Evolutionary conservation across 306 rosid genomes (phyloP), one percentile per base, ranked within the genome.

Genomic region (Citrullus mucosospermus): DNA sequence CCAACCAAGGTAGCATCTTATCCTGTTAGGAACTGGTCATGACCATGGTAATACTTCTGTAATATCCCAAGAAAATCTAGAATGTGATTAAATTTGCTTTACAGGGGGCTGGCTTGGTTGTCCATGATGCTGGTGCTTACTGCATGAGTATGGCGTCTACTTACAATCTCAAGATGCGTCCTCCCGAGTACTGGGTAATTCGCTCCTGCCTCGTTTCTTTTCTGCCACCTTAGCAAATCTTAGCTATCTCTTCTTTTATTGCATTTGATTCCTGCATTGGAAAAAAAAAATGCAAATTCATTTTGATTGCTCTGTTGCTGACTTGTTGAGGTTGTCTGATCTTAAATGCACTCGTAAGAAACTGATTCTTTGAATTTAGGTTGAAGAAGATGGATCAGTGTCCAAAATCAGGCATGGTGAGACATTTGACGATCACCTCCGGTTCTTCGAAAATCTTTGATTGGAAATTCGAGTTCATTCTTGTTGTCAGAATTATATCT

Each of bases 101-200:
- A 79, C 91, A 95, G 99, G 99, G 96, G 79, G 79, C 90, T 78
- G 99, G 99, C 77, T 86, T 95, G 72, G 97, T 91, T 76, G 97
- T 95, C 86, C 99, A 95, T 57, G 99, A 95, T 82, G 97, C 97
- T 4, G 98, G 98, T 57, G 98, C 98, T 67, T 95, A 95, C 82
- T 95, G 97, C 85, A 92, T 92, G 98, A 95, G 97, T 88, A 95
- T 95, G 99, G 97, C 97, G 61, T 95, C 99, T 13, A 92, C 98
- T 41, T 95, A 92, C 87, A 92, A 95, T 87, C 93, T 95, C 66
- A 92, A 92, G 87, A 95, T 95, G 99, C 91, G 96, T 12, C 99
- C 97, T 81, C 96, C 97, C 1, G 97, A 95, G 51, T 95, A 89
- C 82, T 95, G 99, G 99, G 99, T 92, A 88, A 16, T 83, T 15